Evolutionary conservation across 768 basidiomycete genomes (phyloP).

Genomic region (Naganishia kalamii): DNA sequence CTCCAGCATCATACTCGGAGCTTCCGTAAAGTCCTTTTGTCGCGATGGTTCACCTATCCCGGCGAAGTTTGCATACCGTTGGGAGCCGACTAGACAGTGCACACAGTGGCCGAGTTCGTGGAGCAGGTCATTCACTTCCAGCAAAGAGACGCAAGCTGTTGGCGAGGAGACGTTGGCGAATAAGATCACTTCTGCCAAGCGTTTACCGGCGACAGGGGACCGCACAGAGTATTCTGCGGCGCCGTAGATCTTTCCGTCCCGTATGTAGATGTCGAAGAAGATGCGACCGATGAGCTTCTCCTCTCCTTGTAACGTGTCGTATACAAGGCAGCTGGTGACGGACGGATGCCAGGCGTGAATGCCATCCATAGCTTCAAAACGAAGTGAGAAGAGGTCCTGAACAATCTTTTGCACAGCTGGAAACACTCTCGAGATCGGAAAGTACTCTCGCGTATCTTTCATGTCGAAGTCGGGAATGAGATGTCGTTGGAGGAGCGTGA

Average conservation of each 20-base stretch:
- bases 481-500: not conserved
- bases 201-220: not conserved
- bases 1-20: too few relatives aligned
- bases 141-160: not conserved
- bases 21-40: too few relatives aligned
- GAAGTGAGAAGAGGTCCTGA: not conserved
- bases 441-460: not conserved
- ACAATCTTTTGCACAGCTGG: not conserved
- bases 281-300: not conserved
- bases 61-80: too few relatives aligned
- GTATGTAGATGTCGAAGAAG: not conserved
- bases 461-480: not conserved
- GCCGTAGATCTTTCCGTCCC: not conserved
- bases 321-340: not conserved
- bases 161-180: not conserved
- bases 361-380: not conserved
- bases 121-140: not conserved
- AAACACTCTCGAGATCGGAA: not conserved
- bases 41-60: too few relatives aligned
- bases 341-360: not conserved
- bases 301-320: not conserved
- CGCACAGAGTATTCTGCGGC: not conserved
- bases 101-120: too few relatives aligned
- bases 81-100: too few relatives aligned
- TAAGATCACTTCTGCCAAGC: not conserved